Percentiles rank a stretch among this genome's conserved stretches.
These are phyloP conservation scores for Penicillium sp. DNA, from an alignment of 2,329 filamentous ascomycete species.

Conservation along the genomic window DNA sequence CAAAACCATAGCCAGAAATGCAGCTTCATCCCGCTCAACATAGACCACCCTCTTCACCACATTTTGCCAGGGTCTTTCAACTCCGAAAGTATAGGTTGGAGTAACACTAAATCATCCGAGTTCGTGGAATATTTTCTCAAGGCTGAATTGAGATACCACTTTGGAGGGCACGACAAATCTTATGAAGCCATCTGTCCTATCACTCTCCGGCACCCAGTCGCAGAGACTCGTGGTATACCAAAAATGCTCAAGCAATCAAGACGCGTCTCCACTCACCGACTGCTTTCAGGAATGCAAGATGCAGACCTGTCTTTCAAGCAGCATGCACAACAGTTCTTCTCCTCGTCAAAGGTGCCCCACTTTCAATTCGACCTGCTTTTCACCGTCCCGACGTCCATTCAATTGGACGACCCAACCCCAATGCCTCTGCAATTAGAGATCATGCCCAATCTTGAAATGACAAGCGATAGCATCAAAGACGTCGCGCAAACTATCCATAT, in stretches of 20 bases:
- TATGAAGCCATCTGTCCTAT: conserved; percentile 13
- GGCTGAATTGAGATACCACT: conserved; percentile 24
- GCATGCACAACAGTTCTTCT: conserved; percentile 34
- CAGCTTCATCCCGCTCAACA: conserved; percentile 15
- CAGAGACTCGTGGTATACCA: neutral
- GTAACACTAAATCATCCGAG: conserved; percentile 6
- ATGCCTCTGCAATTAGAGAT: conserved; percentile 15
- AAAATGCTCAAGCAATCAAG: neutral
- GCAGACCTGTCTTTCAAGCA: conserved; percentile 34
- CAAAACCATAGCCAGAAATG: neutral
- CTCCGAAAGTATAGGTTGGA: conserved; percentile 13
- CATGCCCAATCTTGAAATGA: neutral
- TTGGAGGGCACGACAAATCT: neutral
- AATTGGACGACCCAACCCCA: conserved; percentile 13
- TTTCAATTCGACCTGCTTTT: conserved; percentile 29
- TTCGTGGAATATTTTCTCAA: conserved; percentile 40
- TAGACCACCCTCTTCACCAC: neutral
- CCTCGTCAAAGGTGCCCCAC: conserved; percentile 34
- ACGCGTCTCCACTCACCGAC: conserved; percentile 25
- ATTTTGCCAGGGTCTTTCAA: conserved; percentile 17
- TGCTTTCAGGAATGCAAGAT: conserved; percentile 33
- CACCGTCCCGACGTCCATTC: conserved; percentile 27
- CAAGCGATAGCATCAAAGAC: conserved; percentile 13
- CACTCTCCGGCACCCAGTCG: conserved; percentile 10
- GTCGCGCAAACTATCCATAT: conserved; percentile 11